A percentile compares a stretch with the other conserved stretches of the same genome.
These are phyloP conservation scores for Eucalyptus cladocalyx DNA, from an alignment of 345 rosid genomes.

Conservation along the genomic window DNA sequence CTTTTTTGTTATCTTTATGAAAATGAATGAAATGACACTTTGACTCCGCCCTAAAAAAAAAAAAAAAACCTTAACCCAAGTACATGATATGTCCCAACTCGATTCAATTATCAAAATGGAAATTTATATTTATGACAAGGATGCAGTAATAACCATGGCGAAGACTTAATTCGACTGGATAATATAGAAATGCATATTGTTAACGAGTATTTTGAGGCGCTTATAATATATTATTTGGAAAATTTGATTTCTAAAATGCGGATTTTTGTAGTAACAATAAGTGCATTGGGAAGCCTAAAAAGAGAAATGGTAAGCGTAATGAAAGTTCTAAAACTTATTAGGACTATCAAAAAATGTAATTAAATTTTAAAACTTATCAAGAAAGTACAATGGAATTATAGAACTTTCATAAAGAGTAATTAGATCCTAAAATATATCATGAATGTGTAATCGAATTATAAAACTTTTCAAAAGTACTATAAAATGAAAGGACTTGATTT, in stretches of 20 bases:
- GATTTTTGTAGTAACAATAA: too few relatives aligned
- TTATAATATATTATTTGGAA: too few relatives aligned
- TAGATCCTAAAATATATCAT: too few relatives aligned
- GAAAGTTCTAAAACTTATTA: rapidly evolving
- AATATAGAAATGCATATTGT: neutral
- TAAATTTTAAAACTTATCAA: too few relatives aligned
- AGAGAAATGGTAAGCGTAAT: rapidly evolving
- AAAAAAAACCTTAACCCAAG: neutral
- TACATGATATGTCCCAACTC: rapidly evolving
- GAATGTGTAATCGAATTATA: rapidly evolving
- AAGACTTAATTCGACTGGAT: neutral
- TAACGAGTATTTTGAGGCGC: rapidly evolving
- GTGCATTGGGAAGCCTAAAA: too few relatives aligned
- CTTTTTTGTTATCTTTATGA: neutral
- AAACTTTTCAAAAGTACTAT: rapidly evolving
- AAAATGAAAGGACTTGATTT: too few relatives aligned
- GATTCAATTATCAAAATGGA: neutral
- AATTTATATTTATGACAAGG: too few relatives aligned
- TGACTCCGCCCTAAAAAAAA: too few relatives aligned
- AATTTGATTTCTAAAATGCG: too few relatives aligned
- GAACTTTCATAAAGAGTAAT: rapidly evolving
- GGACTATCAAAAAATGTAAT: rapidly evolving
- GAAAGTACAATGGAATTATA: too few relatives aligned
- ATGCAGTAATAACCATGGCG: neutral
- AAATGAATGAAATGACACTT: neutral